phyloP scores from a whole-genome alignment of 805 yeast species.

The Jamesozyma hellenica region DNA sequence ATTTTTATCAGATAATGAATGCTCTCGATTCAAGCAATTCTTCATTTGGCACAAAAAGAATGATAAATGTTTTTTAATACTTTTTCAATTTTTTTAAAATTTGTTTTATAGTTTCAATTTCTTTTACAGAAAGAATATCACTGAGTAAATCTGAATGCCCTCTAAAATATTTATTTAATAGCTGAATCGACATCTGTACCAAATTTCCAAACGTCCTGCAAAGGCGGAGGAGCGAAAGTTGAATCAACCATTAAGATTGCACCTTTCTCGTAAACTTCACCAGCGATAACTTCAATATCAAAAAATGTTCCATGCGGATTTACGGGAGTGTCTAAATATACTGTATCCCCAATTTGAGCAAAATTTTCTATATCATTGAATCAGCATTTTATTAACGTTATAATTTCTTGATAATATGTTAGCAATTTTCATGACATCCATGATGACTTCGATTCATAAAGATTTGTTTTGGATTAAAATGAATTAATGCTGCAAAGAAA shows the following conservation, averaged over 20 bases:
- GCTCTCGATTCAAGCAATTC: no score
- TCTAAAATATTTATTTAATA: constrained; percentile 82
- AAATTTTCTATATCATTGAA: constrained; percentile 41
- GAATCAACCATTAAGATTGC: constrained; percentile 67
- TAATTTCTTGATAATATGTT: constrained; percentile 49
- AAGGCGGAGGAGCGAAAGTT: constrained; percentile 88
- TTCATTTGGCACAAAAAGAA: no score
- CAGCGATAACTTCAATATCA: constrained; percentile 53
- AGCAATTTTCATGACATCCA: constrained; percentile 64
- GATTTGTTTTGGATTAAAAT: constrained; percentile 59
- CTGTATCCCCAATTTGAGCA: constrained; percentile 51
- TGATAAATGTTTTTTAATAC: no score
- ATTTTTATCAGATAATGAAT: no score
- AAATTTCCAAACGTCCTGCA: constrained; percentile 65
- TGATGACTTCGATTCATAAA: constrained; percentile 76
- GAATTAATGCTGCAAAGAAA: constrained; percentile 59
- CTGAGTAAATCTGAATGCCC: constrained; percentile 87
- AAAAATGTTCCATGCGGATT: constrained; percentile 67
- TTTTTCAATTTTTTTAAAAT: no score
- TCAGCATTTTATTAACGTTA: constrained; percentile 41
- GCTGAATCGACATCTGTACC: constrained; percentile 87
- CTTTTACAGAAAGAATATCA: constrained; percentile 64
- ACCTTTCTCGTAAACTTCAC: constrained; percentile 65
- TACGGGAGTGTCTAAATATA: constrained; percentile 79
- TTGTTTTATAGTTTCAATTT: no score